These are phyloP conservation scores for Penicillium nordicum DNA, from an alignment of 2,329 filamentous ascomycete genomes.

Conservation along the genomic window DNA sequence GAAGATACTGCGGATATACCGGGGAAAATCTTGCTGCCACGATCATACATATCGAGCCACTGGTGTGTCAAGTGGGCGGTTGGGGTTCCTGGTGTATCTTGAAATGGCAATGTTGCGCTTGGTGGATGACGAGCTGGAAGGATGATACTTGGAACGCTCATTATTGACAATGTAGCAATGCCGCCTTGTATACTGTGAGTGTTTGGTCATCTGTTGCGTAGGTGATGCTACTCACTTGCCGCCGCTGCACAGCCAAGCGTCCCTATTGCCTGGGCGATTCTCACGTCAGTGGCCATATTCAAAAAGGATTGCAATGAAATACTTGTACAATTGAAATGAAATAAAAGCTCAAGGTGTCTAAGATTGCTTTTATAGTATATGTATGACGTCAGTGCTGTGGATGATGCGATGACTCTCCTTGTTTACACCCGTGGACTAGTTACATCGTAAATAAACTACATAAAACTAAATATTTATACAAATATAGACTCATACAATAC, in stretches of 20 bases:
- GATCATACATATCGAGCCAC: constrained; percentile 37
- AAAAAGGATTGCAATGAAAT: neutral
- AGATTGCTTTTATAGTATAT: neutral
- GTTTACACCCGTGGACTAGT: no score
- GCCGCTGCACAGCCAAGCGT: constrained; percentile 7
- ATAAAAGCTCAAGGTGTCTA: no score
- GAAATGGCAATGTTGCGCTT: constrained; percentile 1
- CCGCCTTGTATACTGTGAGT: constrained; percentile 18
- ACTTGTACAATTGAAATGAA: neutral
- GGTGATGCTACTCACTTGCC: constrained; percentile 3
- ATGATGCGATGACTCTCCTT: neutral
- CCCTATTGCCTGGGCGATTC: constrained; percentile 11
- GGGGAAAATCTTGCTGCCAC: constrained; percentile 53
- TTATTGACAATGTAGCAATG: constrained; percentile 23
- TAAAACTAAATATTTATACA: neutral
- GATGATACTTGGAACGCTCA: constrained; percentile 21
- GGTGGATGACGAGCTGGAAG: constrained; percentile 16
- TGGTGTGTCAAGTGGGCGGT: constrained; percentile 29
- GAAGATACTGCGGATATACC: constrained; percentile 52
- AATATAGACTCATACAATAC: neutral
- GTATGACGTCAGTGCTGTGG: neutral
- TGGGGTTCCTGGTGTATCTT: constrained; percentile 17
- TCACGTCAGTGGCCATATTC: constrained; percentile 2
- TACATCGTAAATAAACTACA: neutral
- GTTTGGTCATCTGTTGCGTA: neutral